Conservation (phyloP, 495 filamentous ascomycete species). For the Penicillium ochrochloron region DNA sequence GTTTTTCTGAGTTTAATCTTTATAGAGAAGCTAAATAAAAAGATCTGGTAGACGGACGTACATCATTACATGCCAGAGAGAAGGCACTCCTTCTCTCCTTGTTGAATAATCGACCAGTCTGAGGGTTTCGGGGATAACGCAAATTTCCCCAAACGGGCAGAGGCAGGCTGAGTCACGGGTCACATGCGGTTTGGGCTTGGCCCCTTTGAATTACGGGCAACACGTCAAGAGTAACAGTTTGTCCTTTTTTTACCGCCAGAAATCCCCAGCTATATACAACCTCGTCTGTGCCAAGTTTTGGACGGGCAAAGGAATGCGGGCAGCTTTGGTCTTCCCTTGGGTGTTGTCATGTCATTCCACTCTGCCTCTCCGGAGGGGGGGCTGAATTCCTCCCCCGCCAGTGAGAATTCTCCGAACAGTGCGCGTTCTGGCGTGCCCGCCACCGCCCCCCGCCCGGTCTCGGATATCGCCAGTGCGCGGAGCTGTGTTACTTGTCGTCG, state of each 20-base stretch:
- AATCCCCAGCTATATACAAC: not conserved
- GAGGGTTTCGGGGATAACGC: constrained; percentile 12
- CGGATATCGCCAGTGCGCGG: constrained; percentile 56
- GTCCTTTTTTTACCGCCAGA: not conserved
- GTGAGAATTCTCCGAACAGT: constrained; percentile 29
- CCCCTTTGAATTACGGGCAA: constrained; percentile 10
- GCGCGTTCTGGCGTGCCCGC: constrained; percentile 18
- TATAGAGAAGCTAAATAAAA: not conserved
- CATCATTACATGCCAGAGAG: not conserved
- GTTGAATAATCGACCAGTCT: not conserved
- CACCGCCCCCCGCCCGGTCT: constrained; percentile 23
- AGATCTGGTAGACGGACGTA: not conserved
- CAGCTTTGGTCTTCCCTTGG: constrained; percentile 3
- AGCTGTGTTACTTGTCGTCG: constrained; percentile 85
- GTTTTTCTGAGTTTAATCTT: not conserved
- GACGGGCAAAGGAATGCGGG: constrained; percentile 17
- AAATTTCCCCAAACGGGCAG: not conserved
- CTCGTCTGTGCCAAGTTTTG: not conserved
- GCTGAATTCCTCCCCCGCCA: constrained; percentile 20
- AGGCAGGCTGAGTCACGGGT: constrained; percentile 20
- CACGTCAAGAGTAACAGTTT: not conserved
- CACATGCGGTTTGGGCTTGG: constrained; percentile 14
- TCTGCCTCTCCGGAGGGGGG: constrained; percentile 30
- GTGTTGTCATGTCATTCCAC: constrained; percentile 39
- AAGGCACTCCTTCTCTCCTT: no score